Evolutionary conservation across 148 eudicot genomes (phyloP).

Genomic region (Euryodendron excelsum): DNA sequence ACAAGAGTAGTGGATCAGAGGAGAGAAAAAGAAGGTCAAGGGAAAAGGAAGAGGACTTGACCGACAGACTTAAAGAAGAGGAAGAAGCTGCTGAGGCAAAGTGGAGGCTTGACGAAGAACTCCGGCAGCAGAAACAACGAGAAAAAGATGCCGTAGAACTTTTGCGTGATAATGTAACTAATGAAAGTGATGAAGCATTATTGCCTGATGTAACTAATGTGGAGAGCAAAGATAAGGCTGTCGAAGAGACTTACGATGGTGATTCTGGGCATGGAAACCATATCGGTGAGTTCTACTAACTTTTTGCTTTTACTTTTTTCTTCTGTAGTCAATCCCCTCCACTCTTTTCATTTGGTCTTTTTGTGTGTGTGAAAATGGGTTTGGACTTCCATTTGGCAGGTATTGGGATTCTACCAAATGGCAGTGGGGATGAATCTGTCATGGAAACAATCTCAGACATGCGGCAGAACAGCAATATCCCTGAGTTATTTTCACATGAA

Average conservation of each 20-base stretch:
- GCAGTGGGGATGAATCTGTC: constrained; percentile 48
- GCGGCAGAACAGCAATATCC: constrained; percentile 42
- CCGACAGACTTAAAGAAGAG: constrained; percentile 75
- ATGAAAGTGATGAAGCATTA: constrained; percentile 45
- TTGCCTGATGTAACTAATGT: constrained; percentile 28
- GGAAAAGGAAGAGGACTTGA: constrained; percentile 89
- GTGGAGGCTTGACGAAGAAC: constrained; percentile 67
- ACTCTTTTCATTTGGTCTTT: neutral
- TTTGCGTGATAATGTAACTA: constrained; percentile 35
- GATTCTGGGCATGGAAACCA: constrained; percentile 34
- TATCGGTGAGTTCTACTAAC: constrained; percentile 29
- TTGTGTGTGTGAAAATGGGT: neutral
- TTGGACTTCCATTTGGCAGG: constrained; percentile 33
- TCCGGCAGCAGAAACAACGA: constrained; percentile 38
- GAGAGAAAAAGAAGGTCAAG: constrained; percentile 70
- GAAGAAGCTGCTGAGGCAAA: constrained; percentile 84
- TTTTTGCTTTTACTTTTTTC: neutral
- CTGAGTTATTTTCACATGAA: constrained; percentile 78
- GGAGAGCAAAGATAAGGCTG: constrained; percentile 40
- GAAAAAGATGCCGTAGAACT: constrained; percentile 41
- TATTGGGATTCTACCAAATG: constrained; percentile 53
- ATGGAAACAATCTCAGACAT: constrained; percentile 37
- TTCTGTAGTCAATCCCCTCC: neutral
- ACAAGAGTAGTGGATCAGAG: constrained; percentile 64
- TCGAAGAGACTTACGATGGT: constrained; percentile 39